These are phyloP conservation scores for Stropharia rugosoannulata DNA, from an alignment of 768 basidiomycete genomes.

Conservation along the genomic window DNA sequence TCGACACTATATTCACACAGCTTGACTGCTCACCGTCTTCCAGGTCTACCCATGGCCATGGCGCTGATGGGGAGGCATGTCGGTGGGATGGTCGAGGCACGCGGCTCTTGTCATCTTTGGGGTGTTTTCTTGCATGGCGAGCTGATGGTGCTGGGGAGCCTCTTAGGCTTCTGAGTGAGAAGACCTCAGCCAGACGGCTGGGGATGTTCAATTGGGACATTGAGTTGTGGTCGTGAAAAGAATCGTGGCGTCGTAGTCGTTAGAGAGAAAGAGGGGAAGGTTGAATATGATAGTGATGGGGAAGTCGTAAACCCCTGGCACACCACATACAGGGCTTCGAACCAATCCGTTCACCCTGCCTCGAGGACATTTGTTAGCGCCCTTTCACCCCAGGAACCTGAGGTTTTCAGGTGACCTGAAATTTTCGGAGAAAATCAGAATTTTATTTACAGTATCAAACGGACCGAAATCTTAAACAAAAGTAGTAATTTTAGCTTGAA, in stretches of 20 bases:
- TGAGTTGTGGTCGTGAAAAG: background rate
- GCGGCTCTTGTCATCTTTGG: conserved; percentile 16
- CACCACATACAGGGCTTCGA: background rate
- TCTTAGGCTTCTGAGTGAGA: conserved; percentile 1
- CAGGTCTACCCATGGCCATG: conserved; percentile 47
- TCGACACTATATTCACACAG: background rate
- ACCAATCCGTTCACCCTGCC: background rate
- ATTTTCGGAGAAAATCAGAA: too few relatives aligned
- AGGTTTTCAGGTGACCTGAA: too few relatives aligned
- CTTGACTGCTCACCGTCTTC: conserved; percentile 29
- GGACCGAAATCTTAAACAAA: too few relatives aligned
- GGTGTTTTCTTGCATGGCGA: conserved; percentile 8
- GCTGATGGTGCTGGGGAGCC: conserved; percentile 5
- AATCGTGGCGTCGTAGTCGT: background rate
- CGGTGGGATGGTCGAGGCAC: conserved; percentile 40
- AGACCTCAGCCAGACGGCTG: background rate
- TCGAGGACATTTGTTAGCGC: background rate
- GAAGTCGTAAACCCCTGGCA: background rate
- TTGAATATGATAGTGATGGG: background rate
- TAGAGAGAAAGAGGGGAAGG: background rate
- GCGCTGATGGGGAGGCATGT: conserved; percentile 44
- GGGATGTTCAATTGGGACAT: conserved; percentile 2
- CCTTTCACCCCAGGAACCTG: too few relatives aligned
- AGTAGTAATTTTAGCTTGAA: too few relatives aligned
- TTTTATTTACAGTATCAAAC: too few relatives aligned